These are phyloP conservation scores for Boletus insuetus DNA, from an alignment of 768 basidiomycete species.

Conservation along the genomic window DNA sequence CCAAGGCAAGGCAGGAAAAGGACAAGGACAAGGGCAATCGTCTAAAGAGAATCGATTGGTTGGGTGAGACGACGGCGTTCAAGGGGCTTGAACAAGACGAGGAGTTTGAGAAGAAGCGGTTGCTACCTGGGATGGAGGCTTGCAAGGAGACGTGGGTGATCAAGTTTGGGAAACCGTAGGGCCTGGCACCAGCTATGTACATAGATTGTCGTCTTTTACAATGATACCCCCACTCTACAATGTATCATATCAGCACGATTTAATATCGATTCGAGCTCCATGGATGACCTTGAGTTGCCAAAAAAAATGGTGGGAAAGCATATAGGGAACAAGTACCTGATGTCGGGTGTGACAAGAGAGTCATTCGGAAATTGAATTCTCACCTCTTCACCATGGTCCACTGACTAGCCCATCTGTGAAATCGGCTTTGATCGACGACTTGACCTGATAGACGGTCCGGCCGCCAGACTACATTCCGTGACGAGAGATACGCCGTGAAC, in stretches of 20 bases:
- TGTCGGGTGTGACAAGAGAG: too few species aligned
- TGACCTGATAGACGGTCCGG: too few species aligned
- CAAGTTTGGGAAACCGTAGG: conserved; percentile 39
- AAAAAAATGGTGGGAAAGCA: too few species aligned
- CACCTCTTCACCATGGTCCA: too few species aligned
- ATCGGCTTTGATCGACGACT: too few species aligned
- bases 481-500: too few species aligned
- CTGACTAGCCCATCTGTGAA: too few species aligned
- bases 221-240: conserved; percentile 2
- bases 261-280: too few species aligned
- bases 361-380: too few species aligned
- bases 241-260: background rate
- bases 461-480: too few species aligned
- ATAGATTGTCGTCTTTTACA: background rate
- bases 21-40: conserved; percentile 34
- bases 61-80: conserved; percentile 59
- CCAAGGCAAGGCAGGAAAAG: conserved; percentile 44
- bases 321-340: too few species aligned
- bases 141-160: conserved; percentile 60
- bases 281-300: too few species aligned
- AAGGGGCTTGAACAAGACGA: conserved; percentile 61
- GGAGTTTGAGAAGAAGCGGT: conserved; percentile 48
- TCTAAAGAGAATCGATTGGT: conserved; percentile 59
- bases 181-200: background rate
- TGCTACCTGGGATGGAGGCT: conserved; percentile 42